Evolutionary conservation across 805 yeast species (phyloP).

Genomic region (Suhomyces pyralidae): DNA sequence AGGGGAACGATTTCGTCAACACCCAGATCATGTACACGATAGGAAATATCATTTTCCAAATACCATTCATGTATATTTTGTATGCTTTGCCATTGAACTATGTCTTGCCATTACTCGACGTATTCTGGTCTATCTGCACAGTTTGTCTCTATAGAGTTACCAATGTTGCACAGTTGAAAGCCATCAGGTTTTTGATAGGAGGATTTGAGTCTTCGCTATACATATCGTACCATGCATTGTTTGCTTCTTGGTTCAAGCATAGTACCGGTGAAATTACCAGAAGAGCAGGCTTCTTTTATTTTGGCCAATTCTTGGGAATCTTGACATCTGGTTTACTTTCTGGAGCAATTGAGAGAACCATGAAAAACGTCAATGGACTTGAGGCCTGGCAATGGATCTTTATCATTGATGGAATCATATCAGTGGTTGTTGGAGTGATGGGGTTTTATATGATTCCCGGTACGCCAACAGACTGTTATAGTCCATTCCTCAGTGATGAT

Average conservation of each 20-base stretch:
- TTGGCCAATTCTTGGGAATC: slow-evolving; percentile 30
- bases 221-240: slow-evolving; percentile 10
- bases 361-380: slow-evolving; percentile 1
- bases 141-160: slow-evolving; percentile 15
- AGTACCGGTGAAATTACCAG: slow-evolving; percentile 44
- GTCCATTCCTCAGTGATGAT: slow-evolving; percentile 52
- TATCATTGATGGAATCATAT: slow-evolving; percentile 21
- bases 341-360: slow-evolving; percentile 12
- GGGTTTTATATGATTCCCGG: slow-evolving; percentile 23
- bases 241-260: slow-evolving; percentile 53
- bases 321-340: slow-evolving; percentile 28
- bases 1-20: slow-evolving; percentile 20
- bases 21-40: slow-evolving; percentile 19
- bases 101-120: slow-evolving; percentile 17
- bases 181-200: slow-evolving; percentile 19
- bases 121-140: slow-evolving; percentile 20
- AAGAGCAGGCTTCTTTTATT: slow-evolving; percentile 26
- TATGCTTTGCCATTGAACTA: slow-evolving; percentile 20
- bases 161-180: slow-evolving; percentile 18
- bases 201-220: slow-evolving; percentile 14
- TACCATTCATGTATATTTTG: slow-evolving; percentile 22
- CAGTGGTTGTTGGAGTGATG: slow-evolving; percentile 18
- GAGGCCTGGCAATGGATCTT: slow-evolving; percentile 25
- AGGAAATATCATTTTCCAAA: slow-evolving; percentile 21
- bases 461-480: slow-evolving; percentile 38